Conservation (phyloP, 73 alveolate genomes). For the Tetrahymena thermophila region DNA sequence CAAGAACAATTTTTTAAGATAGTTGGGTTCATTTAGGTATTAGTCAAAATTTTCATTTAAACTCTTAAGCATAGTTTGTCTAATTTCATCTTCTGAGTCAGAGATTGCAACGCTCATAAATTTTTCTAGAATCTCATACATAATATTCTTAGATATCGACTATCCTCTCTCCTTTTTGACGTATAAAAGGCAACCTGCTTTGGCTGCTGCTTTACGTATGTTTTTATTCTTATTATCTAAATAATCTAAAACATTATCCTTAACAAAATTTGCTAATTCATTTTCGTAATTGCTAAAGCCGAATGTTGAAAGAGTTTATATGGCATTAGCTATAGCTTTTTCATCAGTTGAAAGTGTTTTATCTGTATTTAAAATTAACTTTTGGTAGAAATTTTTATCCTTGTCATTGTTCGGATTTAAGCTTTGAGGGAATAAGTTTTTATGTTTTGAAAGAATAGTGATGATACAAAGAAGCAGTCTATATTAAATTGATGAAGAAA, state of each 20-base stretch:
- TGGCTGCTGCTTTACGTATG: conserved; percentile 39
- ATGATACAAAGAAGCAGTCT: background rate
- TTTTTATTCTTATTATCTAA: conserved; percentile 26
- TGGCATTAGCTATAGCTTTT: conserved; percentile 42
- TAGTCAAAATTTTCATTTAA: conserved; percentile 71
- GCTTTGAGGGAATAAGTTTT: background rate
- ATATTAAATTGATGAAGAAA: background rate
- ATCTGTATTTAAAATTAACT: background rate
- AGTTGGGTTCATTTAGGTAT: conserved; percentile 51
- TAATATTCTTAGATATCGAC: conserved; percentile 32
- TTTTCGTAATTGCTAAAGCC: conserved; percentile 15
- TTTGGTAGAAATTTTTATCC: background rate
- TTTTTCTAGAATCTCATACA: conserved; percentile 62
- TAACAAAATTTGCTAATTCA: conserved; percentile 36
- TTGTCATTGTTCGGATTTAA: background rate
- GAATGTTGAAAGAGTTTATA: conserved; percentile 27
- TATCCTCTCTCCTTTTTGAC: conserved; percentile 27
- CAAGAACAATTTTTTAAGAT: conserved; percentile 56
- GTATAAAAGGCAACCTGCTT: conserved; percentile 42
- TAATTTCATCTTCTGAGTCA: conserved; percentile 66
- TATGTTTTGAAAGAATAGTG: background rate
- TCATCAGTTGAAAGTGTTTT: background rate
- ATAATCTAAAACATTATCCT: conserved; percentile 39
- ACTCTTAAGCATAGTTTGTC: conserved; percentile 70
- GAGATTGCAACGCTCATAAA: conserved; percentile 76